phyloP scores from a whole-genome alignment of 495 filamentous ascomycete species.

The Lasiosphaeria miniovina region DNA sequence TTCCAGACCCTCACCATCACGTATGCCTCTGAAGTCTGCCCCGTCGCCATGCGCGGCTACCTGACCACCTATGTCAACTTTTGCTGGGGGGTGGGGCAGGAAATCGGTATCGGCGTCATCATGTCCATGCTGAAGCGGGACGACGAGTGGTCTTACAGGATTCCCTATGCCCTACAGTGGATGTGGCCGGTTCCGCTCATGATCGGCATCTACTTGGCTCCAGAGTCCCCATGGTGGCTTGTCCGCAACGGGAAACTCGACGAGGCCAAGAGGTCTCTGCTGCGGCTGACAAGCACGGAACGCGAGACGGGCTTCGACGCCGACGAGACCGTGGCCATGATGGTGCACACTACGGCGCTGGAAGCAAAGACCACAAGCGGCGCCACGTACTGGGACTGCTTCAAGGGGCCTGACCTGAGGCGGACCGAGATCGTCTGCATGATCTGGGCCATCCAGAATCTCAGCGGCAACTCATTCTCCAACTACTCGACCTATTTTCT shows the following conservation, averaged over 20 bases:
- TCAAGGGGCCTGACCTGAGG: slow-evolving; percentile 68
- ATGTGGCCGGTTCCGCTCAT: slow-evolving; percentile 79
- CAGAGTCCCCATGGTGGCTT: slow-evolving; percentile 82
- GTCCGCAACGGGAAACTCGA: slow-evolving; percentile 66
- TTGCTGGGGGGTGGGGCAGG: slow-evolving; percentile 76
- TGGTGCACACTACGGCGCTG: slow-evolving; percentile 75
- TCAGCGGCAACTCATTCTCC: slow-evolving; percentile 74
- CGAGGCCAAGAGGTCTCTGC: slow-evolving; percentile 64
- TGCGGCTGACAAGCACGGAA: slow-evolving; percentile 60
- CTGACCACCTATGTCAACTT: slow-evolving; percentile 80
- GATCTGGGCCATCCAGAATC: slow-evolving; percentile 81
- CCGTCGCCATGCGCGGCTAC: slow-evolving; percentile 67
- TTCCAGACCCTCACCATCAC: slow-evolving; percentile 77
- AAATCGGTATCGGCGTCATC: slow-evolving; percentile 73
- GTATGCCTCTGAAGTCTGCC: slow-evolving; percentile 78
- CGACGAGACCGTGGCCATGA: slow-evolving; percentile 78
- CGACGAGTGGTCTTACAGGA: slow-evolving; percentile 59
- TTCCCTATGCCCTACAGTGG: slow-evolving; percentile 75
- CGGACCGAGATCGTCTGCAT: slow-evolving; percentile 77
- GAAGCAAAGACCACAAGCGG: slow-evolving; percentile 67
- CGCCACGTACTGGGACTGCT: slow-evolving; percentile 72
- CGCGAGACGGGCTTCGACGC: slow-evolving; percentile 62
- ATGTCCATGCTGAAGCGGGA: slow-evolving; percentile 56
- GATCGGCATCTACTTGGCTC: slow-evolving; percentile 66
- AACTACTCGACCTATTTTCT: slow-evolving; percentile 80